phyloP scores from a whole-genome alignment of 768 basidiomycete species.

The Fomitopsis pulvina region DNA sequence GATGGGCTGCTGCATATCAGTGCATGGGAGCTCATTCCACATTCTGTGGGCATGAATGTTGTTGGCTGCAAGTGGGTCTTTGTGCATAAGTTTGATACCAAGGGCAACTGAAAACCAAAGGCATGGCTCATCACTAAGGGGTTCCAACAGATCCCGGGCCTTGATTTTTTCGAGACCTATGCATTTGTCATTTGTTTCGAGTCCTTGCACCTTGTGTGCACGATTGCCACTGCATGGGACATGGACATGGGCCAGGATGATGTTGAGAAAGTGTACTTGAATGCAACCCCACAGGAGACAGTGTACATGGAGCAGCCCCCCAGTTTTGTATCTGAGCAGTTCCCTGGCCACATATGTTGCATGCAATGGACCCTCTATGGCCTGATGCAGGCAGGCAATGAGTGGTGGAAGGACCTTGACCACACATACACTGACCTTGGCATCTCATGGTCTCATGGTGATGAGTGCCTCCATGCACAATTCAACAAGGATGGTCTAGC shows the following conservation, averaged over 20 bases:
- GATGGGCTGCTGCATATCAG: no score
- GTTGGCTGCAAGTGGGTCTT: no score
- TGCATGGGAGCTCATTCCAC: no score
- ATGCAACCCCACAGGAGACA: background rate
- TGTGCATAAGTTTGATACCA: no score
- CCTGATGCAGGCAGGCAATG: background rate
- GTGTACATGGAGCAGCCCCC: no score
- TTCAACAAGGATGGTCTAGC: background rate
- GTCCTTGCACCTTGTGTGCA: background rate
- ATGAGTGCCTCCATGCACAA: background rate
- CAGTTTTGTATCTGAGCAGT: background rate
- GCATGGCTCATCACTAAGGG: constrained; percentile 31
- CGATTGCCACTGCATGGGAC: background rate
- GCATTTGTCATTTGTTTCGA: no score
- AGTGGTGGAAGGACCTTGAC: background rate
- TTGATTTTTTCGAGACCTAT: constrained; percentile 25
- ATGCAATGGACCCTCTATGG: background rate
- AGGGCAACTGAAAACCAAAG: no score
- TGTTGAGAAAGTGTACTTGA: constrained; percentile 1
- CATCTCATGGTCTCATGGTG: background rate
- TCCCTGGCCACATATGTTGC: background rate
- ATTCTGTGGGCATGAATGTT: no score
- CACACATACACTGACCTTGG: background rate
- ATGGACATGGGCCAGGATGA: background rate
- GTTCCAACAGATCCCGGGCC: constrained; percentile 27